Evolutionary conservation across 2,329 filamentous ascomycete genomes (phyloP), one percentile per base, ranked within the genome.

Genomic region (Diplodia mutila): DNA sequence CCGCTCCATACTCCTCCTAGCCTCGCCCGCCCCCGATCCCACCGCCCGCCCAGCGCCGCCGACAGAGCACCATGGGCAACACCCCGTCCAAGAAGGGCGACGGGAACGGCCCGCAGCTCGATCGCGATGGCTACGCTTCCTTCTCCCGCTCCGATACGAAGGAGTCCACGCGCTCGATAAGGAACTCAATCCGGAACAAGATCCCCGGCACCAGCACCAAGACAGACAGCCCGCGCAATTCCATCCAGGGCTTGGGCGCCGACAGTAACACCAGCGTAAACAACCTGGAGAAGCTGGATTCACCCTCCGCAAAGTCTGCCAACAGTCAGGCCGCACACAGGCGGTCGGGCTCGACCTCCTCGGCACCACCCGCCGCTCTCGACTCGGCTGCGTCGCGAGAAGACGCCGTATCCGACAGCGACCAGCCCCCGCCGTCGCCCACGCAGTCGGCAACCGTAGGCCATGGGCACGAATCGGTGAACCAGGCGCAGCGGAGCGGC

Each of bases 141-240:
- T 94, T 98, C 78, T 91, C 90, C 81, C 91, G 91, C 77, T 93
- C 93, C 67, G 94, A 98, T 77, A 98, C 94, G 32, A 94, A 94
- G 78, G 94, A 97, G 72, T 97, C 93, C 7, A 88, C 91, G 37
- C 91, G 93, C 71, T 97, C 94, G 4, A 89, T 97, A 79, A 89
- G 92, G 72, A 90, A 89, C 48, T 87, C 87, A 9, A 86, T 98
- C 72, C 87, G 92, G 69, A 96, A 93, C 70, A 97, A 97, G 81
- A 97, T 97, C 69, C 93, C 91, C 2, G 91, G 91, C 42, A 67
- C 57, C 12, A 84, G 75, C 72, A 84, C 84, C 70, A 91, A 88
- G 75, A 87, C 84, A 54, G 94, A 97, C 75, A 97, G 94, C 77
- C 93, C 94, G 25, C 86, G 93, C 71, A 89, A 85, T 72, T 97